Base-by-base conservation (phyloP, 2,329 filamentous ascomycete genomes). In the Cryphonectria nitschkei region DNA sequence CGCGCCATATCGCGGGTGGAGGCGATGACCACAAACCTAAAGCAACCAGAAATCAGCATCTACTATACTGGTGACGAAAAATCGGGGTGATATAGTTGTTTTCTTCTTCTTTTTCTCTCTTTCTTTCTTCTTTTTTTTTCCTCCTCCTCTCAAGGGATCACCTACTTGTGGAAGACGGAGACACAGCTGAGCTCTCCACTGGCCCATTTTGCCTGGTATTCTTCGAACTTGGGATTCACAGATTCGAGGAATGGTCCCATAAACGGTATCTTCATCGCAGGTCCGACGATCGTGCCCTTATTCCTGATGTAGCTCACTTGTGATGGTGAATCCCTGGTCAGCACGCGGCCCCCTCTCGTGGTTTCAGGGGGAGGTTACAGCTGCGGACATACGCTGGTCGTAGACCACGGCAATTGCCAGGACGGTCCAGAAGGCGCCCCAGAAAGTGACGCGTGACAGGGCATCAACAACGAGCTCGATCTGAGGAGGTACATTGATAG, bases 101-200 rank as follows among this genome's bases (percentile, higher is more conserved):
- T n/a, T n/a, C 26, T 26, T 26, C 26, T 50, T 22, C 43, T 22
- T 50, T 22, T 8, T 22, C 8, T 46, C 9, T 11, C 37, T 5
- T 43, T 43, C 11, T 22, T 22, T 16, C 2, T 43, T 43, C 11
- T 22, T 22, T 16, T 22, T 39, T 13, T 39, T 50, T 7, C 4
- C 16, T 2, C 11, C 19, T 65, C 7, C 11, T 46, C 14, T 29
- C 11, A n/a, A 46, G 3, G 13, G 7, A n/a, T 37, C 39, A 78
- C 90, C 76, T 88, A 97, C 94, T 98, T 99, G 89, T 99, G 96
- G 85, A 99, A 99, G 77, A 99, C 94, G 2, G 95, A 98, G 73
- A 99, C 96, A 79, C 96, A 99, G 86, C 95, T 98, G 76, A 99
- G 86, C 64, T 93, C 91, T 63, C 93, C 96, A 78, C 94, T 97